Evolutionary conservation across 31 red algal species (phyloP).

Genomic region (Porphyra umbilicalis): DNA sequence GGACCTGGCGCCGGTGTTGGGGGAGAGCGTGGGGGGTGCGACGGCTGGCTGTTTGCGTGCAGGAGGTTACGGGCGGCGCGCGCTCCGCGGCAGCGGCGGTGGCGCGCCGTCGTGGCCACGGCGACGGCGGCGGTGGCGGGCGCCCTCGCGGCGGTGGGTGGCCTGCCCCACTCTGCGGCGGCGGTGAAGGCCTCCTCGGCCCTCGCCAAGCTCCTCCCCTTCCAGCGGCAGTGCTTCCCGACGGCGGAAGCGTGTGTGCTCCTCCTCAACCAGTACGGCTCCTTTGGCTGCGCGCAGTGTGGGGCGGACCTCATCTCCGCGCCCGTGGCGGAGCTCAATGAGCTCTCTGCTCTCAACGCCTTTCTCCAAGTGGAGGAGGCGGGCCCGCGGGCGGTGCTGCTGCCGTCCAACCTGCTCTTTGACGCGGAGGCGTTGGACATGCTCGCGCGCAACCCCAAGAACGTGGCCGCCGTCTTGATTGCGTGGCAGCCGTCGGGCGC

Average conservation of each 20-base stretch:
- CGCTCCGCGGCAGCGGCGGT: too few species aligned
- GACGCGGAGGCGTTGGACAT: slow-evolving; percentile 6
- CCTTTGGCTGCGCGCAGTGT: slow-evolving; percentile 67
- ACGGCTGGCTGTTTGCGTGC: too few species aligned
- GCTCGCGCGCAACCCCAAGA: slow-evolving; percentile 10
- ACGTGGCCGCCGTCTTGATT: slow-evolving; percentile 39
- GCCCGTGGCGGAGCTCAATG: slow-evolving; percentile 17
- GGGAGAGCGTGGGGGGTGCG: too few species aligned
- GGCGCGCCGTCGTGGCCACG: too few species aligned
- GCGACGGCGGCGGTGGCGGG: not conserved
- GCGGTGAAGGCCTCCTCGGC: not conserved
- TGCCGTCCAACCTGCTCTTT: slow-evolving; percentile 54
- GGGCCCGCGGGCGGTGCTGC: slow-evolving; percentile 24
- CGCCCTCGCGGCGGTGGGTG: not conserved
- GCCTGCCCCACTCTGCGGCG: not conserved
- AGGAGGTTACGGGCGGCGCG: too few species aligned
- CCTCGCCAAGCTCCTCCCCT: slow-evolving; percentile 1
- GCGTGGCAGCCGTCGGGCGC: slow-evolving; percentile 5
- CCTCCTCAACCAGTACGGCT: slow-evolving; percentile 23
- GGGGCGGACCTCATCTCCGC: slow-evolving; percentile 23
- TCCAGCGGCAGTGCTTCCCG: slow-evolving; percentile 24
- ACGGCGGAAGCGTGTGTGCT: slow-evolving; percentile 20
- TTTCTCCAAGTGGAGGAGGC: slow-evolving; percentile 10
- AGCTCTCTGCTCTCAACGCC: not conserved
- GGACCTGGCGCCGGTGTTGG: too few species aligned